Percentiles rank a stretch among this genome's conserved stretches.
These are phyloP conservation scores for Eremomyces bilateralis DNA, from an alignment of 495 filamentous ascomycete species.

Conservation along the genomic window DNA sequence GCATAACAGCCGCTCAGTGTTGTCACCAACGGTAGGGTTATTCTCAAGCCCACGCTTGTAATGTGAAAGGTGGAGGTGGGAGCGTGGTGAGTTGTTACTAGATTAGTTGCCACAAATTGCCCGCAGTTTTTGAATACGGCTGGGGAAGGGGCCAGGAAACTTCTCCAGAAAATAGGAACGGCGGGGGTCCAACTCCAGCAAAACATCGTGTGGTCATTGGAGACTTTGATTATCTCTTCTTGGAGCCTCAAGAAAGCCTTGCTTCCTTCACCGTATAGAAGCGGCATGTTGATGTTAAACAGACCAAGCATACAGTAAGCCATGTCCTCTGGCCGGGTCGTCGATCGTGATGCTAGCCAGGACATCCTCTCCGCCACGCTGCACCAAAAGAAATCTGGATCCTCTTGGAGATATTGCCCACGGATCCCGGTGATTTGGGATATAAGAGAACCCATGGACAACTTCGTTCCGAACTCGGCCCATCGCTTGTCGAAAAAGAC, in stretches of 20 bases:
- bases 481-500: conserved; percentile 5
- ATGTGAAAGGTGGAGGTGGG: not conserved
- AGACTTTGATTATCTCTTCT: conserved; percentile 5
- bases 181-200: not conserved
- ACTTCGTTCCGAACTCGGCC: conserved; percentile 2
- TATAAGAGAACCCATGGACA: not conserved
- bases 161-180: not conserved
- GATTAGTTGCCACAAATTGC: no score
- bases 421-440: not conserved
- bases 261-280: conserved; percentile 9
- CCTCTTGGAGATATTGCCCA: not conserved
- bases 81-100: not conserved
- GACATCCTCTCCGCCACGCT: conserved; percentile 8
- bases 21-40: not conserved
- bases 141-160: not conserved
- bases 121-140: no score
- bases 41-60: not conserved
- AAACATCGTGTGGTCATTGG: not conserved
- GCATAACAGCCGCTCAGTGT: no score
- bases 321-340: conserved; percentile 6
- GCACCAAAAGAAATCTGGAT: not conserved
- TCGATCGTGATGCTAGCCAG: conserved; percentile 5
- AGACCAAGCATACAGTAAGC: conserved; percentile 10
- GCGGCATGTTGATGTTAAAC: conserved; percentile 10
- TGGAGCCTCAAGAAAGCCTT: conserved; percentile 9